Evolutionary conservation across 2,329 filamentous ascomycete species (phyloP), one percentile per base, ranked within the genome.

Genomic region (Trichophyton benhamiae): DNA sequence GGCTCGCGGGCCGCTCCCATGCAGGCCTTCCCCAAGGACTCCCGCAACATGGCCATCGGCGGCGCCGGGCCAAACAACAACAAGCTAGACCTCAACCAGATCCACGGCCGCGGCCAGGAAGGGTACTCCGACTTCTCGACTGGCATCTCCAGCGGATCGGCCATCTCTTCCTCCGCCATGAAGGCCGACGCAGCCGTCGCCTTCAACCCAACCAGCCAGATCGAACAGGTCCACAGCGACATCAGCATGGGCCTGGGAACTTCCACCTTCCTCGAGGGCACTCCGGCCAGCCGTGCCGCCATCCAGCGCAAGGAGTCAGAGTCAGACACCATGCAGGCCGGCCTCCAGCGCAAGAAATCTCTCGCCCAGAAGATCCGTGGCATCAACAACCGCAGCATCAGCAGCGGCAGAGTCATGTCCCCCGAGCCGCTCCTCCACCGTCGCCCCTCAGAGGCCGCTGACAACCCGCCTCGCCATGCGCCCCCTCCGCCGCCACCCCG

Each of bases 21-120:
- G 90, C 87, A 95, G 72, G 94, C 94, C 1, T 99, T 97, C 75
- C 90, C 94, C 22, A 89, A 89, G 69, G 90, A 88, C 68, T 96
- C 91, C 1, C 82, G 88, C 63, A 99, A 99, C 79, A 97, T 96
- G 79, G 86, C 87, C 0, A 77, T 99, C 11, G 92, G 92, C 61
- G 94, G 94, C 11, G 80, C 89, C 13, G 94, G 92, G 1, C 92
- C 94, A 1, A 75, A 95, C 59, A 92, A 95, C 70, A 80, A 81
- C 59, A 85, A 87, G 63, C 85, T 94, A 27, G 89, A 97, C 71
- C 86, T 96, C 67, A 86, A 89, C 61, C 83, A 86, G n/a, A 91
- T 96, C 74, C 86, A 96, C 79, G 94, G 94, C 57, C 82, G 84
- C 60, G 86, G 86, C 55, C 84, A 87, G n/a, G 91, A 97, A 71